These are phyloP conservation scores for Colletotrichum nymphaeae DNA, from an alignment of 2,329 filamentous ascomycete species.

Conservation along the genomic window DNA sequence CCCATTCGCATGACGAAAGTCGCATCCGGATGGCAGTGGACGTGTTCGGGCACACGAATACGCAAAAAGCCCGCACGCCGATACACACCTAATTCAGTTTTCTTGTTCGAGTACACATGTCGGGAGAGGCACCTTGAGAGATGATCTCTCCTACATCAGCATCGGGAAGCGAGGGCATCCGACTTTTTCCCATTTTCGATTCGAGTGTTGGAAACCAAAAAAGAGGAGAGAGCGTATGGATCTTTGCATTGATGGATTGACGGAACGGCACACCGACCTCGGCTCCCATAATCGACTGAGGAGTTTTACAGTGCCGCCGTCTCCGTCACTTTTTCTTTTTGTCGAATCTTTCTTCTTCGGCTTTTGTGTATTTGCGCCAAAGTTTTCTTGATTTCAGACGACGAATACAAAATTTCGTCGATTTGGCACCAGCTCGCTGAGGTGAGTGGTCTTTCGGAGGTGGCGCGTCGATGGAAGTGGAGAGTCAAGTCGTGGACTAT, in stretches of 20 bases:
- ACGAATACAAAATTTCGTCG: neutral
- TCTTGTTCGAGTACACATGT: conserved; percentile 10
- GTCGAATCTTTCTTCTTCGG: neutral
- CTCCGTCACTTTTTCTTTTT: neutral
- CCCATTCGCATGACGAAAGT: conserved; percentile 25
- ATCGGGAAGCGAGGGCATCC: conserved; percentile 31
- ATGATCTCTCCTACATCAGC: neutral
- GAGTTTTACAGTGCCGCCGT: neutral
- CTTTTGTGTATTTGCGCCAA: neutral
- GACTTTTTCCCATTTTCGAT: neutral
- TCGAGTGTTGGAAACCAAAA: conserved; percentile 26
- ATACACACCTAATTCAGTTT: conserved; percentile 1
- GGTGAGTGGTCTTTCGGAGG: neutral
- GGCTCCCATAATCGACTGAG: neutral
- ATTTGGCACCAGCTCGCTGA: neutral
- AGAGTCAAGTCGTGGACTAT: neutral
- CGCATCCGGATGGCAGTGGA: conserved; percentile 23
- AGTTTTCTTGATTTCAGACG: neutral
- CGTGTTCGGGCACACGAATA: neutral
- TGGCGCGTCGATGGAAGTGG: neutral
- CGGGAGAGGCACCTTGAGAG: neutral
- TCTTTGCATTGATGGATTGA: conserved; percentile 14
- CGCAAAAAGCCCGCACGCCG: conserved; percentile 9
- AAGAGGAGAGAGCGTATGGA: neutral
- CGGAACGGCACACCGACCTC: neutral